phyloP scores from a whole-genome alignment of 257 asterid species.

The Solanum habrochaites region DNA sequence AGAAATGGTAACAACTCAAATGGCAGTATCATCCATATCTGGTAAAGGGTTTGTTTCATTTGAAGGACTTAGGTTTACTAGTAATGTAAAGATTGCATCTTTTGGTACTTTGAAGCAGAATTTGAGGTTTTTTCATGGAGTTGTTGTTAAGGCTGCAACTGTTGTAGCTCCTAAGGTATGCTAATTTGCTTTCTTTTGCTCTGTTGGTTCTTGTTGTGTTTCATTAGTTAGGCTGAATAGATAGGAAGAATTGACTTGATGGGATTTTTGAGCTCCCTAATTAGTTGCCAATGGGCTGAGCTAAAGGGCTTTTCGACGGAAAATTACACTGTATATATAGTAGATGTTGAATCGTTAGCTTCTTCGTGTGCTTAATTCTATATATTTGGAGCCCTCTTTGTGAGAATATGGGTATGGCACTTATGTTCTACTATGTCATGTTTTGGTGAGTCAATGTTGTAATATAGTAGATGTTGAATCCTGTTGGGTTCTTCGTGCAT shows the following conservation, averaged over 20 bases:
- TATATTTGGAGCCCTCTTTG: neutral
- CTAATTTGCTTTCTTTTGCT: neutral
- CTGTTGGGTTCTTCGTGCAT: neutral
- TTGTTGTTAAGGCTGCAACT: constrained; percentile 76
- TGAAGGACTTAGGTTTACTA: constrained; percentile 59
- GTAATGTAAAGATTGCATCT: constrained; percentile 12
- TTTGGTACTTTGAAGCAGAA: constrained; percentile 23
- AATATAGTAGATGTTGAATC: neutral
- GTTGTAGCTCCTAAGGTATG: constrained; percentile 78
- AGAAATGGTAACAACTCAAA: constrained; percentile 71
- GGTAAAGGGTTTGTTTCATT: constrained; percentile 55
- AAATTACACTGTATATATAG: neutral
- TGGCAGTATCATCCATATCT: constrained; percentile 62
- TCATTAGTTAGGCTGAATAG: neutral
- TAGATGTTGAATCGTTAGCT: neutral
- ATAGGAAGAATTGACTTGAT: neutral
- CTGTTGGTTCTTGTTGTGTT: neutral
- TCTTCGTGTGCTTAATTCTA: neutral
- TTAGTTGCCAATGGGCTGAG: neutral
- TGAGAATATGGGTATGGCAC: neutral
- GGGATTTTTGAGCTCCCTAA: neutral
- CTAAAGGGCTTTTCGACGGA: neutral
- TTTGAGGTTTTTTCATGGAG: constrained; percentile 30
- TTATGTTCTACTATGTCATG: neutral
- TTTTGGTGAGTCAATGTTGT: neutral